Evolutionary conservation across 148 eudicot species (phyloP).

Genomic region (Rhododendron simsii): DNA sequence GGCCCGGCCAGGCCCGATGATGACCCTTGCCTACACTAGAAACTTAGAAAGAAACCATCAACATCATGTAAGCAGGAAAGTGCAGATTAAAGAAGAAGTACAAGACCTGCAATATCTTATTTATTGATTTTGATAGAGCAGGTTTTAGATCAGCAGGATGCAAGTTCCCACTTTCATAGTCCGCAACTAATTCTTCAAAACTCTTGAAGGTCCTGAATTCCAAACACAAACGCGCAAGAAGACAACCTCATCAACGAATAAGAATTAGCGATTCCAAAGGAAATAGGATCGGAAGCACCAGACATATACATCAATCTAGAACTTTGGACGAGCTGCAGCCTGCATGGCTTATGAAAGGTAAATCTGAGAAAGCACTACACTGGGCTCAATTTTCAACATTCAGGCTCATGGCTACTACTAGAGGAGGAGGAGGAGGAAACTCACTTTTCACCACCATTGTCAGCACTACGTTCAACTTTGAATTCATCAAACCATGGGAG

Average conservation of each 20-base stretch:
- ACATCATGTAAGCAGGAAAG: background rate
- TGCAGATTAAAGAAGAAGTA: background rate
- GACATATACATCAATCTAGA: background rate
- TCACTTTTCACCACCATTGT: slow-evolving; percentile 83
- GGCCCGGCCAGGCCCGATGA: no score
- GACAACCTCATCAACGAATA: slow-evolving; percentile 5
- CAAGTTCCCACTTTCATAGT: slow-evolving; percentile 60
- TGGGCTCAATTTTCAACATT: background rate
- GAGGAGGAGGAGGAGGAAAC: slow-evolving; percentile 15
- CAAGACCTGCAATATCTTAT: slow-evolving; percentile 68
- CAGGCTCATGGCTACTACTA: background rate
- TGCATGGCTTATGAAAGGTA: background rate
- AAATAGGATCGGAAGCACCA: background rate
- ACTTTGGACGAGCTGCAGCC: background rate
- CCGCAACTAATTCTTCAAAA: slow-evolving; percentile 58
- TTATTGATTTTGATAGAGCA: slow-evolving; percentile 71
- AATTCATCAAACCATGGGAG: slow-evolving; percentile 84
- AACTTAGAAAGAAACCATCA: background rate
- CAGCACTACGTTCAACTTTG: slow-evolving; percentile 57
- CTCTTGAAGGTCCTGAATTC: slow-evolving; percentile 49
- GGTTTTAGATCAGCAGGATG: slow-evolving; percentile 78
- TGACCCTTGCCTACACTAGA: no score
- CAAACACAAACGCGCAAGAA: background rate
- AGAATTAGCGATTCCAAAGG: background rate
- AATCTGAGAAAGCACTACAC: background rate